Base-by-base conservation (phyloP, 495 filamentous ascomycete genomes). In the Penicillium daleae region DNA sequence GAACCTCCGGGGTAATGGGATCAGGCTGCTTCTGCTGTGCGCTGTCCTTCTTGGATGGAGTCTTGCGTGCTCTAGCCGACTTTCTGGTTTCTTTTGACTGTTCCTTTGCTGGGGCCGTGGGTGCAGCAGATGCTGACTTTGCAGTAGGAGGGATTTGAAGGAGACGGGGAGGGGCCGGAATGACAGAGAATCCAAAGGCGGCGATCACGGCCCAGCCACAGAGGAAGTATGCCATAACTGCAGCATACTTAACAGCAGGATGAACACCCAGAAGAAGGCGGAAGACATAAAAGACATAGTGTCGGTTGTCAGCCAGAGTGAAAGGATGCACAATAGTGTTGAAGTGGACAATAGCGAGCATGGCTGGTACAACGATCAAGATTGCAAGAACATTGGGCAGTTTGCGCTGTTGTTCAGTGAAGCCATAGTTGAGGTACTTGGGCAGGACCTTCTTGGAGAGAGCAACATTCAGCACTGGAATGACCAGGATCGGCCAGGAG, bases 261-360 rank as follows among this genome's bases (percentile, higher is more conserved):
- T 92, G 86, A 24, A 79, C 78, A 4, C 85, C 81, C 56, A 96
- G 86, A 12, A 92, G 88, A 63, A 96, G 85, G 0, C 92, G 89
- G 79, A 99, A 98, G 60, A 95, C 81, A 75, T 99, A 99, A 77
- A 99, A 99, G 59, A 95, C 86, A 78, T 97, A 99, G 72, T 98
- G 96, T 3, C 95, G 82, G 76, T 99, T 99, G 72, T 99, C 95
- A 31, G 95, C 95, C 4, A 98, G 84, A 1, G 94, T 96, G 67
- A 97, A 99, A 1, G 95, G 95, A 72, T 99, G 95, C 56, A 99
- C 86, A 60, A 96, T 87, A 40, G 95, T 98, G 80, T 97, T 98
- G 82, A 80, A 89, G 63, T 87, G 83, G 26, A 96, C 85, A 10
- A 90, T 80, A 5, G 73, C 68, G 24, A 87, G 70, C 62, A 89